These are phyloP conservation scores for Mycena epipterygia DNA, from an alignment of 768 basidiomycete species.

Conservation along the genomic window DNA sequence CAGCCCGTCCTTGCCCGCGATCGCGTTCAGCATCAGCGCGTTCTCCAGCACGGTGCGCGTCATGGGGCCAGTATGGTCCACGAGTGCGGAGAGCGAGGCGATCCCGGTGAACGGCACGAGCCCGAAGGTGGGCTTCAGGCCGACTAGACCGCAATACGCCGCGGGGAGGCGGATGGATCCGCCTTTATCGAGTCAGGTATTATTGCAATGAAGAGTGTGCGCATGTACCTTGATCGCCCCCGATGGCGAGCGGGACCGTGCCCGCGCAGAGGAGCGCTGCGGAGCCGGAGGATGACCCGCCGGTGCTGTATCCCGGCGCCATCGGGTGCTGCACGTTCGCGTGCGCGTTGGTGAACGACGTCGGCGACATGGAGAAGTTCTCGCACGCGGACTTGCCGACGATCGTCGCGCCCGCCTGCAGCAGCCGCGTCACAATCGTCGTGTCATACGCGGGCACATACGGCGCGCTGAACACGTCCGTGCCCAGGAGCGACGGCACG, in stretches of 20 bases:
- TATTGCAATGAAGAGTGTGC: too few relatives aligned
- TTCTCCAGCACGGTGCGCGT: conserved; percentile 54
- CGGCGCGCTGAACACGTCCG: conserved; percentile 62
- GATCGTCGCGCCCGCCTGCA: conserved; percentile 61
- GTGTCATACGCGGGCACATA: conserved; percentile 71
- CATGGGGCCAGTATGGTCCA: conserved; percentile 59
- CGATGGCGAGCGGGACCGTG: conserved; percentile 53
- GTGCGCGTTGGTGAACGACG: conserved; percentile 34
- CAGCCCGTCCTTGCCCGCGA: conserved; percentile 59
- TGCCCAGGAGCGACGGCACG: conserved; percentile 67
- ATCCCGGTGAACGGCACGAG: conserved; percentile 63
- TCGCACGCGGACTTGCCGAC: conserved; percentile 82
- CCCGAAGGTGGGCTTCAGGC: conserved; percentile 56
- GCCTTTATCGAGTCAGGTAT: conserved; percentile 59
- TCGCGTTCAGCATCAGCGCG: conserved; percentile 56
- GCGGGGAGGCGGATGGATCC: conserved; percentile 61
- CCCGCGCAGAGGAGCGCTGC: conserved; percentile 49
- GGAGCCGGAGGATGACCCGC: conserved; percentile 54
- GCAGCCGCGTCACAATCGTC: conserved; percentile 68
- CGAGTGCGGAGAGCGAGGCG: conserved; percentile 53
- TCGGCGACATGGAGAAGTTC: conserved; percentile 75
- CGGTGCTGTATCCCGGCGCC: conserved; percentile 50
- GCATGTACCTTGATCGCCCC: conserved; percentile 61
- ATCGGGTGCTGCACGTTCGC: conserved; percentile 51
- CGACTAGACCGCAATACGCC: conserved; percentile 57